Base-by-base conservation (phyloP, 75 land plant species). In the Sequoiadendron giganteum region DNA sequence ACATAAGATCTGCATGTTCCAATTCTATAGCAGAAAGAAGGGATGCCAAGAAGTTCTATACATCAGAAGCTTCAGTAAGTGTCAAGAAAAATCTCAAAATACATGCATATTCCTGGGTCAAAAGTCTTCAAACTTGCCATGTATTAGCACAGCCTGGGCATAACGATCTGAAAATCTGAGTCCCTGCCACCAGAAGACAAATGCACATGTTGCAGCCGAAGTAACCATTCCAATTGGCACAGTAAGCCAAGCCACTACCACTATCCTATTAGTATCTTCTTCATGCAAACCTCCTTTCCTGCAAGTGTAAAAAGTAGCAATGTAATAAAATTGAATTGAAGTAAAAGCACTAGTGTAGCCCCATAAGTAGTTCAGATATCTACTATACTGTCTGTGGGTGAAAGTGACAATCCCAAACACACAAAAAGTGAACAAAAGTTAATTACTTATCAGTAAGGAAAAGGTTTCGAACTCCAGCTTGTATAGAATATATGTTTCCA, bases 211-310 rank as follows among this genome's bases (percentile, higher is more conserved):
- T 61, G 81, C 88, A 54, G 93, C 10, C 40, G 99, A 93, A 54
- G 93, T 75, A 83, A 93, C 8, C 42, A 94, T 30, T 84, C 97
- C 99, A 87, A 92, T 55, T n/a, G 99, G 99, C 80, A 98, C 86
- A 73, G 93, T 92, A 32, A 94, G 65, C 99, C 99, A 97, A 18
- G 99, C 96, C 47, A 98, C 91, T 88, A 89, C 92, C 90, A 95
- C 55, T 54, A 95, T 84, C 52, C 85, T 88, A 10, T 85, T 87
- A 40, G 89, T 86, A 88, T 92, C 90, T 81, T 87, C 93, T 76
- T 54, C 82, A 68, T 30, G n/a, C 58, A 82, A 77, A n/a, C 42
- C 56, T 65, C 86, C 92, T 87, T 84, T 70, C 73, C 96, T 95
- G 92, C 87, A 48, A 48, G 28, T 76, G n/a, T 88, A 39, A 48